Conservation (phyloP, 352 stramenopile species). For the Globisporangium carolinianum region DNA sequence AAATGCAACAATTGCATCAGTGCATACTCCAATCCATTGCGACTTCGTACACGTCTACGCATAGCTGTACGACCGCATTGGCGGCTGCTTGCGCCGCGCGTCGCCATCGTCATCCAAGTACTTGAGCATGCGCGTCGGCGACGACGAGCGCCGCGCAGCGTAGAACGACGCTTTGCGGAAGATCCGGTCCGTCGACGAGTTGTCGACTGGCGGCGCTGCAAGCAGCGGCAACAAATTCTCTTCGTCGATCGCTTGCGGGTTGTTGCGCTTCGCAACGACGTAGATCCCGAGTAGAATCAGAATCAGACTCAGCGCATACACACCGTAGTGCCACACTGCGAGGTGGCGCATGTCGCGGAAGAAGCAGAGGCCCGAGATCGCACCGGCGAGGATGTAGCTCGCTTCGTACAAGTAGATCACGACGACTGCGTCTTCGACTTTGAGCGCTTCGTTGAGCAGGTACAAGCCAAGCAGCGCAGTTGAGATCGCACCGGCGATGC, state of each 20-base stretch:
- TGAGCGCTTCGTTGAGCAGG: constrained; percentile 68
- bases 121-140: constrained; percentile 19
- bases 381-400: constrained; percentile 68
- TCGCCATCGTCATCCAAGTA: constrained; percentile 8
- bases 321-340: constrained; percentile 55
- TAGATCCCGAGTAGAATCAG: constrained; percentile 73
- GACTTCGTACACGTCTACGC: neutral
- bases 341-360: constrained; percentile 74
- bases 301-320: constrained; percentile 65
- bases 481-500: constrained; percentile 47
- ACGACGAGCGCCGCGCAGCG: constrained; percentile 24
- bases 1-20: too few species aligned
- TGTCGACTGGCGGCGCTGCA: constrained; percentile 33
- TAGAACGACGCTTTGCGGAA: constrained; percentile 54
- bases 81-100: constrained; percentile 1
- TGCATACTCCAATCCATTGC: neutral
- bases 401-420: constrained; percentile 83
- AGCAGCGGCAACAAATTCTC: constrained; percentile 51
- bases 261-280: constrained; percentile 50
- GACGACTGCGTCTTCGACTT: constrained; percentile 76
- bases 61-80: constrained; percentile 8
- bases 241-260: constrained; percentile 35
- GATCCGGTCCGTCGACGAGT: constrained; percentile 37
- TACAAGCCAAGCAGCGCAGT: constrained; percentile 66
- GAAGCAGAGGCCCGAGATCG: constrained; percentile 73